Conservation (phyloP, 441 rosid genomes). For the Kokia cookei region DNA sequence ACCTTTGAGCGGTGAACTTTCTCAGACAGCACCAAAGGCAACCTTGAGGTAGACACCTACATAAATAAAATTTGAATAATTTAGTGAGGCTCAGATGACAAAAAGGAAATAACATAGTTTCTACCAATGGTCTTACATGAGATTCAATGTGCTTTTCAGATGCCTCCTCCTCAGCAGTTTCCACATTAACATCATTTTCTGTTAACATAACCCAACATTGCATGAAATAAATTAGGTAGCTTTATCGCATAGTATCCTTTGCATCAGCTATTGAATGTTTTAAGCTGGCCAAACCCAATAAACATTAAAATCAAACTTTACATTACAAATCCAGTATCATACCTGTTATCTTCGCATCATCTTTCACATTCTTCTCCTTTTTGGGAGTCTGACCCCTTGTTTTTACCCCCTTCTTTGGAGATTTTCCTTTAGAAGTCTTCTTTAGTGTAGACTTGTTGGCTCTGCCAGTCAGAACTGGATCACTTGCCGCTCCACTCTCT, state of each 20-base stretch:
- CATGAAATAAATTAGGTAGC: constrained; percentile 7
- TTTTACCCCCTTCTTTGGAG: constrained; percentile 38
- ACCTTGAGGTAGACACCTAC: constrained; percentile 65
- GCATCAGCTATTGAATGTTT: not conserved
- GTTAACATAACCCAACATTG: constrained; percentile 16
- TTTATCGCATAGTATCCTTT: not conserved
- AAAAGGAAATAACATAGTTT: constrained; percentile 8
- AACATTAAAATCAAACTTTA: not conserved
- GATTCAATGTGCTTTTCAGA: constrained; percentile 43
- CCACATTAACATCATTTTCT: constrained; percentile 40
- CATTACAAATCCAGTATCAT: not conserved
- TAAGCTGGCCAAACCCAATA: not conserved
- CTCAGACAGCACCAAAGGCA: constrained; percentile 88
- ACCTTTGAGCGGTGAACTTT: constrained; percentile 87
- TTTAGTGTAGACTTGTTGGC: constrained; percentile 27
- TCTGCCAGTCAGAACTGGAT: constrained; percentile 21
- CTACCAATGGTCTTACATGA: constrained; percentile 43
- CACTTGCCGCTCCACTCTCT: constrained; percentile 30
- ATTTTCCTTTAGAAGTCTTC: constrained; percentile 44
- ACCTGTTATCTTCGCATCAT: constrained; percentile 37
- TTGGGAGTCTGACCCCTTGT: constrained; percentile 20
- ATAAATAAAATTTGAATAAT: constrained; percentile 20
- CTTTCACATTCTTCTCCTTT: constrained; percentile 28
- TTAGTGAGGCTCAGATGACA: constrained; percentile 5
- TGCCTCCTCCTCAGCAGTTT: constrained; percentile 39